A percentile compares a stretch with the other conserved stretches of the same genome.
phyloP scores from a whole-genome alignment of 2,329 filamentous ascomycete species.

The Fusarium devonianum region DNA sequence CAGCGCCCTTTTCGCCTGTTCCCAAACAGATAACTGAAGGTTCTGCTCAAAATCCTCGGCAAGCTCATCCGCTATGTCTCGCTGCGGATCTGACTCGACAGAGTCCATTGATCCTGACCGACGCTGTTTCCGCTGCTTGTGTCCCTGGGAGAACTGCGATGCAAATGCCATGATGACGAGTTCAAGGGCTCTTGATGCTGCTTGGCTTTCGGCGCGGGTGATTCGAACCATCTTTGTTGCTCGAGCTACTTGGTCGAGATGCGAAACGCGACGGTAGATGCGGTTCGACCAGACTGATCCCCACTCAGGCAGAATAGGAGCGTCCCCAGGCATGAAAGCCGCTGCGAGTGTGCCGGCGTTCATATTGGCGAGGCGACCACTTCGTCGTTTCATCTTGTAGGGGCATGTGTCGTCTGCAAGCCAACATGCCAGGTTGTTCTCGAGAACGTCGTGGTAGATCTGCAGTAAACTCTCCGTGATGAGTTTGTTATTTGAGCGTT shows the following conservation, averaged over 20 bases:
- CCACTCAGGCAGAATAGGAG: conserved; percentile 41
- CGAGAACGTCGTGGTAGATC: conserved; percentile 62
- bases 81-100: not conserved
- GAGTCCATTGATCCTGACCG: not conserved
- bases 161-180: conserved; percentile 59
- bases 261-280: conserved; percentile 55
- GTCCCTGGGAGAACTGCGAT: conserved; percentile 56
- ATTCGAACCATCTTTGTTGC: conserved; percentile 49
- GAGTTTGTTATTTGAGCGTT: conserved; percentile 44
- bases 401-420: conserved; percentile 60
- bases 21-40: conserved; percentile 48
- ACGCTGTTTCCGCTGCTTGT: conserved; percentile 20
- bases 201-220: conserved; percentile 48
- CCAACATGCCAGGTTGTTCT: conserved; percentile 61
- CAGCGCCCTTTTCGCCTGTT: conserved; percentile 45
- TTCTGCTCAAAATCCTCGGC: conserved; percentile 48
- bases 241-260: conserved; percentile 54
- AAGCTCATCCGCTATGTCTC: conserved; percentile 15
- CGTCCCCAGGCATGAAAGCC: conserved; percentile 7
- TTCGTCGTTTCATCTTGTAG: conserved; percentile 46
- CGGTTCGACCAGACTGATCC: conserved; percentile 55
- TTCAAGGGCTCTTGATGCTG: conserved; percentile 53
- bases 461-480: conserved; percentile 54
- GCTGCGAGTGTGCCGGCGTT: not conserved
- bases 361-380: not conserved